phyloP scores from a whole-genome alignment of 805 yeast species.

The Suhomyces vadensis region DNA sequence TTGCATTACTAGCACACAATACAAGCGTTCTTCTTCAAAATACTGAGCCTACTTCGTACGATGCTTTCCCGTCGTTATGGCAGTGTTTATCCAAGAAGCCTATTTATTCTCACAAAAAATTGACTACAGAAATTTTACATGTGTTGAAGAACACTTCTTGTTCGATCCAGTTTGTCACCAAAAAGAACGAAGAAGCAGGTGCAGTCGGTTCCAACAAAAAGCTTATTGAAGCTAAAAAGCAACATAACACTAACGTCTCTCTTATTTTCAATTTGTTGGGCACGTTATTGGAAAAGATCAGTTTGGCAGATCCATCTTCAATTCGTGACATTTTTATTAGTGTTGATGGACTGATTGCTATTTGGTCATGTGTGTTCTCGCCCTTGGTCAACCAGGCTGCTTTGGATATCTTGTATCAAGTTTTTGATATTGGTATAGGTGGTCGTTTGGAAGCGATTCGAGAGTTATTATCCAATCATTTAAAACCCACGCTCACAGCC shows the following conservation, averaged over 20 bases:
- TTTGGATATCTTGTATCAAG: conserved; percentile 68
- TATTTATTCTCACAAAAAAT: conserved; percentile 13
- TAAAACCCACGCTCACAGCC: conserved; percentile 50
- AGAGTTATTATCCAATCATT: conserved; percentile 47
- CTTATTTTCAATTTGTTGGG: conserved; percentile 22
- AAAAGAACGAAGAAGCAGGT: conserved; percentile 19
- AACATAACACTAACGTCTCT: conserved; percentile 33
- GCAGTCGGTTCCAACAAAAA: conserved; percentile 15
- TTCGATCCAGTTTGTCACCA: conserved; percentile 21
- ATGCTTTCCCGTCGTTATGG: conserved; percentile 37
- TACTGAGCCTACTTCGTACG: conserved; percentile 30
- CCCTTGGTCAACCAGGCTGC: conserved; percentile 69
- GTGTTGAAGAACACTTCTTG: conserved; percentile 20
- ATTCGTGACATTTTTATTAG: conserved; percentile 25
- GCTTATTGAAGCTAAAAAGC: conserved; percentile 24
- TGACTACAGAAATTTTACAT: conserved; percentile 13
- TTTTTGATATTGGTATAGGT: conserved; percentile 60
- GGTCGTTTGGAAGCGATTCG: conserved; percentile 79
- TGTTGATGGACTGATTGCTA: conserved; percentile 51
- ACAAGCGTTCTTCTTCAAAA: conserved; percentile 19
- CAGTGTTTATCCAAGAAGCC: conserved; percentile 16
- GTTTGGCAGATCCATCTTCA: conserved; percentile 29
- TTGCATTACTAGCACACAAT: conserved; percentile 26
- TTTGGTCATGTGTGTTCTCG: conserved; percentile 75
- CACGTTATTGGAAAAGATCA: conserved; percentile 31